Base-by-base conservation (phyloP, 2,329 filamentous ascomycete genomes). In the Penicillium hesseltinei region DNA sequence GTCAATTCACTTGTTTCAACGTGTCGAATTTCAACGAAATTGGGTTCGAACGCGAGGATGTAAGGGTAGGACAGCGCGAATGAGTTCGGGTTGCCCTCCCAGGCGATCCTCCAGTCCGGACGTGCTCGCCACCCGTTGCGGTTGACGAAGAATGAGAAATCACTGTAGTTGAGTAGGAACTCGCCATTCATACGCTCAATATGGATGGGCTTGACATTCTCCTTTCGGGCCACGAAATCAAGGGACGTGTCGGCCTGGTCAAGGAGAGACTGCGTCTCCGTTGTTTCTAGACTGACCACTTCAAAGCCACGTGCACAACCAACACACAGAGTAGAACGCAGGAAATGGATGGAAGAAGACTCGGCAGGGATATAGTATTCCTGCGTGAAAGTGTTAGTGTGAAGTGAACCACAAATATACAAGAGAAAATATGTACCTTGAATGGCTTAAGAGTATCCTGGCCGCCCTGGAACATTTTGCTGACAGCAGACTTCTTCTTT, bases 141-240 rank as follows among this genome's bases (percentile, higher is more conserved):
- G 77, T 99, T 97, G 72, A 99, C 94, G 70, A 97, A 99, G 84
- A 99, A 99, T 13, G 91, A 96, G 77, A 97, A 99, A 74, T 99
- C 94, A 5, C 91, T 94, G 78, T 99, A 99, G 76, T 97, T 97
- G 62, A 99, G 87, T 66, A 99, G 77, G 81, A 99, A 99, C 72
- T 99, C 94, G 73, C 93, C 92, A 66, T 95, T 95, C 72, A 97
- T 88, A 45, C 94, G 89, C 76, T 99, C 95, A 65, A 99, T 97
- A 70, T 97, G 93, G 63, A 99, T 95, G 3, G 94, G 93, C 73
- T 90, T 92, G 69, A 94, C 91, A 68, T 91, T 91, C 76, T 97
- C 93, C 73, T 94, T 94, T 57, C 92, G 87, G 23, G 92, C 90
- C 49, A 99, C 93, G 72, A 99, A 97, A 78, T 99, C 94, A 60